Conservation (phyloP, 768 basidiomycete genomes). For the Butyriboletus loyo region DNA sequence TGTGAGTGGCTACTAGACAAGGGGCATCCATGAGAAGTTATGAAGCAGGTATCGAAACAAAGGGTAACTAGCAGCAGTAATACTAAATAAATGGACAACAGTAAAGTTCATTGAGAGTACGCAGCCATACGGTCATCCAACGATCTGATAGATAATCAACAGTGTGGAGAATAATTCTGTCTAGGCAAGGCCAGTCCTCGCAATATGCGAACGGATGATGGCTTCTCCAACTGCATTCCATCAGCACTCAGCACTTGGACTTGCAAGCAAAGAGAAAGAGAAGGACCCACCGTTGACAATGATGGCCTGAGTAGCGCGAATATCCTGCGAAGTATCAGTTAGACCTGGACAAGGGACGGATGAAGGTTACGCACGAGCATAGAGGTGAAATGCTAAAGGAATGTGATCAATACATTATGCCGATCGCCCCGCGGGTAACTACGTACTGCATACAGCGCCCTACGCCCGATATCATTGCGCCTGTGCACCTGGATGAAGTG, state of each 20-base stretch:
- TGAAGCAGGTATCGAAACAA: slow-evolving; percentile 23
- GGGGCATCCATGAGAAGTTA: slow-evolving; percentile 16
- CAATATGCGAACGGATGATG: slow-evolving; percentile 64
- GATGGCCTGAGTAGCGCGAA: slow-evolving; percentile 63
- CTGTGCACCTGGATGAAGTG: slow-evolving; percentile 78
- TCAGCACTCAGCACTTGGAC: neutral
- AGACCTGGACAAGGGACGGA: neutral
- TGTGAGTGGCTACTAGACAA: slow-evolving; percentile 21
- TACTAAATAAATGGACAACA: slow-evolving; percentile 16
- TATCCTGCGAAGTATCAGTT: slow-evolving; percentile 43
- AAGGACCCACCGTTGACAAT: slow-evolving; percentile 53
- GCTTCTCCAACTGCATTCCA: slow-evolving; percentile 54
- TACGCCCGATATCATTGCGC: slow-evolving; percentile 55
- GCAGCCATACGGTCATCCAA: slow-evolving; percentile 11
- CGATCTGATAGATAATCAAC: slow-evolving; percentile 5
- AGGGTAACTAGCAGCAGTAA: slow-evolving; percentile 27
- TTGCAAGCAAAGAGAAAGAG: neutral
- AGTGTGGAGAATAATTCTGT: neutral
- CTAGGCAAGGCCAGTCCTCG: slow-evolving; percentile 45
- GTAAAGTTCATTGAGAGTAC: slow-evolving; percentile 9
- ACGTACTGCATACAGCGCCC: slow-evolving; percentile 66
- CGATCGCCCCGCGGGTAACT: neutral
- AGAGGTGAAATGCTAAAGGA: slow-evolving; percentile 59
- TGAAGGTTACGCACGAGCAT: slow-evolving; percentile 51
- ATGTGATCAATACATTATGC: slow-evolving; percentile 7